Conservation (phyloP, 257 asterid species). For the Nicotiana sylvestris region DNA sequence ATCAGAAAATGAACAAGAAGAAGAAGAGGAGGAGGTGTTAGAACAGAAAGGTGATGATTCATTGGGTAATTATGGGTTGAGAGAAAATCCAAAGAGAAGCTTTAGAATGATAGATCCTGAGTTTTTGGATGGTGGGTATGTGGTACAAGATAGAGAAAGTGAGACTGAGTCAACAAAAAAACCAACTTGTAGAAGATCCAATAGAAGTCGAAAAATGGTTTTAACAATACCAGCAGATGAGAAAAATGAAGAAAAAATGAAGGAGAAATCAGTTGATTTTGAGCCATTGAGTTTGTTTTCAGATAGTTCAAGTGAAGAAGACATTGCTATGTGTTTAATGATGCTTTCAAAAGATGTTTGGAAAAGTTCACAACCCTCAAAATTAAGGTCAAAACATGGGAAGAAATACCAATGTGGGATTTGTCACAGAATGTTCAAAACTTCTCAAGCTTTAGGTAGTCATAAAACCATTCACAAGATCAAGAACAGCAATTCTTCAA, state of each 20-base stretch:
- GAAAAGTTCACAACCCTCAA: constrained; percentile 10
- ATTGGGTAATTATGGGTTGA: constrained; percentile 18
- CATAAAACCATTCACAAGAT: constrained; percentile 20
- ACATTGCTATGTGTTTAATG: constrained; percentile 54
- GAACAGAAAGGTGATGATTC: constrained; percentile 13
- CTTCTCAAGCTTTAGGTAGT: constrained; percentile 50
- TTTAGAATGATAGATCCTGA: constrained; percentile 34
- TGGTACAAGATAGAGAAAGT: constrained; percentile 28
- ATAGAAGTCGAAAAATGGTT: constrained; percentile 21
- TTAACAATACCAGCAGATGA: no score
- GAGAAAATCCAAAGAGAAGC: constrained; percentile 35
- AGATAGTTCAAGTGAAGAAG: constrained; percentile 33
- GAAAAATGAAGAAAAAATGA: background rate
- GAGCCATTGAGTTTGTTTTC: constrained; percentile 27
- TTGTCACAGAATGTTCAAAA: constrained; percentile 30
- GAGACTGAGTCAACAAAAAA: constrained; percentile 34
- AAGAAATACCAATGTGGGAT: constrained; percentile 29
- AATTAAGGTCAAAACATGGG: background rate
- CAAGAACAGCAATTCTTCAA: background rate
- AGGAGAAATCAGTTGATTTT: constrained; percentile 17
- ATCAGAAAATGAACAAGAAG: constrained; percentile 9
- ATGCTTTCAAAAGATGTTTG: constrained; percentile 64
- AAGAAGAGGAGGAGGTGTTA: background rate
- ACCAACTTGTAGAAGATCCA: constrained; percentile 28
- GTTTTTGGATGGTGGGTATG: constrained; percentile 24